phyloP scores from a whole-genome alignment of 257 asterid species.

The Solanum tacnaense region DNA sequence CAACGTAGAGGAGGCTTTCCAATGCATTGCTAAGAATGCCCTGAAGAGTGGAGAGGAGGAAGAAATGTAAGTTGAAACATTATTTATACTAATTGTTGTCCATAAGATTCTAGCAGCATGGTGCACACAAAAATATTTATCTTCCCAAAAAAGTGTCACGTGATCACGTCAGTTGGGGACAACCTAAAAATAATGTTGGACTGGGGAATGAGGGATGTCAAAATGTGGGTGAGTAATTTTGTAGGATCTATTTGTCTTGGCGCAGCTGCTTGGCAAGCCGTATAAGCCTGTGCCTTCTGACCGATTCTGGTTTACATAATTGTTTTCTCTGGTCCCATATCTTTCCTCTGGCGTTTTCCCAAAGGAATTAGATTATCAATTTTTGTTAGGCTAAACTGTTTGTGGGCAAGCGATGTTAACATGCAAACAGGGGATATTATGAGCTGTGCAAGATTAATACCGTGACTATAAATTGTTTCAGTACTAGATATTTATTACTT shows the following conservation, averaged over 20 bases:
- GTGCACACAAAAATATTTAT: neutral
- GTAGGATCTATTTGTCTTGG: neutral
- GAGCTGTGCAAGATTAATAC: neutral
- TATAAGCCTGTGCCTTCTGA: neutral
- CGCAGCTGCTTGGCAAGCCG: neutral
- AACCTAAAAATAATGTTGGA: neutral
- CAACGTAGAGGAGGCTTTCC: conserved; percentile 96
- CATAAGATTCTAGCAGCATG: neutral
- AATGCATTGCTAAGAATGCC: conserved; percentile 89
- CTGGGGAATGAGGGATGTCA: neutral
- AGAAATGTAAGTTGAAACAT: conserved; percentile 59
- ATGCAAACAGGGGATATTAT: neutral
- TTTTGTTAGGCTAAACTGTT: neutral
- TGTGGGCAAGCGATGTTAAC: neutral
- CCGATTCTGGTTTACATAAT: neutral
- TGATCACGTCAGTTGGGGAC: neutral
- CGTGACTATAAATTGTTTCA: neutral
- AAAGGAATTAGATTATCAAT: neutral
- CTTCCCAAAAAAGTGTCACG: neutral
- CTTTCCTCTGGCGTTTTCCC: neutral
- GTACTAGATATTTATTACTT: neutral
- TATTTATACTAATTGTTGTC: neutral
- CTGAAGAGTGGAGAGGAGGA: conserved; percentile 87
- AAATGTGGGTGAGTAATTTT: neutral
- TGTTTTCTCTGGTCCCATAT: neutral